phyloP scores from a whole-genome alignment of 1,139 yeast species.

The Protomyces pachydermus region DNA sequence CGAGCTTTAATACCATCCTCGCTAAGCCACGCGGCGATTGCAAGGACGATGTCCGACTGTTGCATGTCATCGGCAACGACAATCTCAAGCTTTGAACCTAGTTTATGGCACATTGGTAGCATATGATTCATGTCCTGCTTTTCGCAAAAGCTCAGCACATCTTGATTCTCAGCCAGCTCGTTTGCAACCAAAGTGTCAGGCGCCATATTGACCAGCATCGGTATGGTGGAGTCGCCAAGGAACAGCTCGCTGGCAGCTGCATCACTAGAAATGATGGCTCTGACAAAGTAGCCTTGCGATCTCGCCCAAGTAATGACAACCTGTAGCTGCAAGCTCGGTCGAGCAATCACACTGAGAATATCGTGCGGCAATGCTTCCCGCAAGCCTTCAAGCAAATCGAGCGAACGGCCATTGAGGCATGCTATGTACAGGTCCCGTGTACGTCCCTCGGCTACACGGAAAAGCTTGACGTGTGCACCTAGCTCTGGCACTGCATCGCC shows the following conservation, averaged over 20 bases:
- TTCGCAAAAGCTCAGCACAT: not conserved
- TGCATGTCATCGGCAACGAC: not conserved
- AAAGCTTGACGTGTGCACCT: not conserved
- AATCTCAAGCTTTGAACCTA: not conserved
- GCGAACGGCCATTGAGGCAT: not conserved
- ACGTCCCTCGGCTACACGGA: not conserved
- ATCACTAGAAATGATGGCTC: not conserved
- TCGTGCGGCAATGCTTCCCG: not conserved
- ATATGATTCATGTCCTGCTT: not conserved
- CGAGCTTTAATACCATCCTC: not conserved
- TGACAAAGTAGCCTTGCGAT: not conserved
- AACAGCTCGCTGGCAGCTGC: not conserved
- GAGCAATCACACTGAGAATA: not conserved
- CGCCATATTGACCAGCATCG: not conserved
- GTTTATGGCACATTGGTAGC: not conserved
- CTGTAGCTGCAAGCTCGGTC: not conserved
- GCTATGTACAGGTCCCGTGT: not conserved
- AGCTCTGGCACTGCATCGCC: not conserved
- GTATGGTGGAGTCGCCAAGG: not conserved
- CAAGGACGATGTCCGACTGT: not conserved
- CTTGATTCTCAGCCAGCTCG: not conserved
- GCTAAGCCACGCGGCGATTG: not conserved
- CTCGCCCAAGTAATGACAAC: not conserved
- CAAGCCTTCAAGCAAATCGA: not conserved
- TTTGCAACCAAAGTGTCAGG: not conserved